phyloP scores from a whole-genome alignment of 2,329 filamentous ascomycete genomes.

The Colletotrichum filicis region DNA sequence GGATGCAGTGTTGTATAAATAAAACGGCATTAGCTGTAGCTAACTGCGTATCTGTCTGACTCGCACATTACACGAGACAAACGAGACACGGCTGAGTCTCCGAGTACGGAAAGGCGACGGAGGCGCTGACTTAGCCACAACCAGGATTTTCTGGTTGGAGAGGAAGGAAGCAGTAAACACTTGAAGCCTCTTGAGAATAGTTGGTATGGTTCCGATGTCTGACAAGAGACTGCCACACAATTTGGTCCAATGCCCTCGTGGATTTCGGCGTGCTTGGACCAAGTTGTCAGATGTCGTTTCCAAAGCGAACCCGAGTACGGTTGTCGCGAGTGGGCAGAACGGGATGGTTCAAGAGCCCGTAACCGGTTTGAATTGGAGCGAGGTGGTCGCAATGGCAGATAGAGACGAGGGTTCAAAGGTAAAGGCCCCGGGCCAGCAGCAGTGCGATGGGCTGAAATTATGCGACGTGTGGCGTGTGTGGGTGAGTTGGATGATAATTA shows the following conservation, averaged over 20 bases:
- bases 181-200: background rate
- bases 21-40: background rate
- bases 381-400: background rate
- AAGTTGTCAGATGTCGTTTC: background rate
- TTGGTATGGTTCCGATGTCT: background rate
- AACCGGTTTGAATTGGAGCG: background rate
- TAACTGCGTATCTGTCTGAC: slow-evolving; percentile 8
- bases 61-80: slow-evolving; percentile 4
- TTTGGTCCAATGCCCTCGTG: background rate
- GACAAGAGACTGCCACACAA: background rate
- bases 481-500: background rate
- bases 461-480: slow-evolving; percentile 19
- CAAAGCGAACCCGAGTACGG: slow-evolving; percentile 31
- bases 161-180: background rate
- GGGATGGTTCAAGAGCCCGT: slow-evolving; percentile 11
- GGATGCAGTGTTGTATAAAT: slow-evolving; percentile 14
- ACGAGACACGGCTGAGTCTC: background rate
- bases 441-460: background rate
- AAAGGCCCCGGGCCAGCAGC: slow-evolving; percentile 1
- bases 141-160: slow-evolving; percentile 1
- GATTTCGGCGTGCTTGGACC: background rate
- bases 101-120: slow-evolving; percentile 7
- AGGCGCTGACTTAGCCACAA: background rate
- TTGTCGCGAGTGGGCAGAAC: background rate
- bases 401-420: background rate